Evolutionary conservation across 2,329 filamentous ascomycete species (phyloP), one percentile per base, ranked within the genome.

Genomic region (Hymenotorrendiella dingleyae): DNA sequence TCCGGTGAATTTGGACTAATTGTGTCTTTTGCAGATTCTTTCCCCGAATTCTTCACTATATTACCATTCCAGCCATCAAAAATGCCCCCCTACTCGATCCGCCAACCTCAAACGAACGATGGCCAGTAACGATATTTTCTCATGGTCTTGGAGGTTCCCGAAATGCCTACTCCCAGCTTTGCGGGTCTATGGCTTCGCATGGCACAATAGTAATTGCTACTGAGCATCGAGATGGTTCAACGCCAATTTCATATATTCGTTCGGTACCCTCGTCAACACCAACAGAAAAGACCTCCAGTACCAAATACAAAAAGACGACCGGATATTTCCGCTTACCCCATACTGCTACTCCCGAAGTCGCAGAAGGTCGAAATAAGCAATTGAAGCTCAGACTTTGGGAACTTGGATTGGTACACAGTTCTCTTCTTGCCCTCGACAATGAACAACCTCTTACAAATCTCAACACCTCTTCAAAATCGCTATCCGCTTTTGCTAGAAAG

Each of bases 111-210:
- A 64, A 67, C 45, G 67, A 70, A 43, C 69, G 78, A 66, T 93
- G 86, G 83, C 87, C 88, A 0, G 84, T 87, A 0, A 80, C 88
- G 68, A 71, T 94, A 49, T 94, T 94, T 64, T 93, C 86, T 1
- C 88, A 94, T 59, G 88, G 88, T 1, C 71, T 94, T 1, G 88
- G 85, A 27, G 88, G 88, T 27, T 82, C 78, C 46, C 76, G 86
- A 52, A 93, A 93, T 56, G 80, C 86, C 9, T 94, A 94, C 66
- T 91, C 86, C n/a, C 83, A 90, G 57, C 67, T 94, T 19, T 82
- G 76, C 14, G 85, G 85, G 12, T 86, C 85, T 0, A 67, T 94
- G 21, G 85, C 88, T 4, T 88, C 84, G 16, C 82, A 93, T 56
- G 88, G 88, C 29, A 72, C 90, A 17, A 78, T 93, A 6, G 86